A percentile compares a stretch with the other conserved stretches of the same genome.
These are phyloP conservation scores for Candida argentea DNA, from an alignment of 805 yeast species.

Conservation along the genomic window DNA sequence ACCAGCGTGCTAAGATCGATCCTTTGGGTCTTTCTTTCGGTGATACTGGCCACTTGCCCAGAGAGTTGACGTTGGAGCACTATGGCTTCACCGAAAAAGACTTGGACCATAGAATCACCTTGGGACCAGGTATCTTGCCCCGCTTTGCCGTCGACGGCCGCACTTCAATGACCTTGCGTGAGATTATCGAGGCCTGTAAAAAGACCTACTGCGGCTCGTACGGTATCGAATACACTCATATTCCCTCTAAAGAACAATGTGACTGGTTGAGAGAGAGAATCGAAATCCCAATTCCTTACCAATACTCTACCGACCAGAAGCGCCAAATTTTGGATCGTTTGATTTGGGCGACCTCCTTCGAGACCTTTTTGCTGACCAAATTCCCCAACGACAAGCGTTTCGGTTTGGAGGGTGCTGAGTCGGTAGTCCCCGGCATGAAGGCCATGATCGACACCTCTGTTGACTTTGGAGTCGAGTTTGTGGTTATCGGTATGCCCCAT, in stretches of 20 bases:
- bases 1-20: slow-evolving; percentile 87
- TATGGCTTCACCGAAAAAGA: slow-evolving; percentile 88
- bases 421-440: slow-evolving; percentile 94
- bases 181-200: slow-evolving; percentile 72
- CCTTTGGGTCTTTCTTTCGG: slow-evolving; percentile 91
- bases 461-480: slow-evolving; percentile 86
- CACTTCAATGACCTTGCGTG: slow-evolving; percentile 61
- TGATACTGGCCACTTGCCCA: slow-evolving; percentile 56
- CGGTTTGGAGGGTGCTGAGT: slow-evolving; percentile 97
- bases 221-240: slow-evolving; percentile 94
- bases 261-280: slow-evolving; percentile 97
- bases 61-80: slow-evolving; percentile 83
- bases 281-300: slow-evolving; percentile 83
- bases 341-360: slow-evolving; percentile 94
- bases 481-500: slow-evolving; percentile 99
- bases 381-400: slow-evolving; percentile 98
- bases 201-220: slow-evolving; percentile 76
- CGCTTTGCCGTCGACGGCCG: slow-evolving; percentile 66
- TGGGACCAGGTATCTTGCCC: slow-evolving; percentile 97
- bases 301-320: slow-evolving; percentile 80
- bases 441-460: slow-evolving; percentile 90
- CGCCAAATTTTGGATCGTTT: slow-evolving; percentile 93
- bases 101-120: slow-evolving; percentile 68
- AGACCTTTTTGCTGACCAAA: slow-evolving; percentile 84
- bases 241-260: slow-evolving; percentile 89